phyloP scores from a whole-genome alignment of 1,284 basidiomycete genomes.

The Papiliotrema nemorosa region DNA sequence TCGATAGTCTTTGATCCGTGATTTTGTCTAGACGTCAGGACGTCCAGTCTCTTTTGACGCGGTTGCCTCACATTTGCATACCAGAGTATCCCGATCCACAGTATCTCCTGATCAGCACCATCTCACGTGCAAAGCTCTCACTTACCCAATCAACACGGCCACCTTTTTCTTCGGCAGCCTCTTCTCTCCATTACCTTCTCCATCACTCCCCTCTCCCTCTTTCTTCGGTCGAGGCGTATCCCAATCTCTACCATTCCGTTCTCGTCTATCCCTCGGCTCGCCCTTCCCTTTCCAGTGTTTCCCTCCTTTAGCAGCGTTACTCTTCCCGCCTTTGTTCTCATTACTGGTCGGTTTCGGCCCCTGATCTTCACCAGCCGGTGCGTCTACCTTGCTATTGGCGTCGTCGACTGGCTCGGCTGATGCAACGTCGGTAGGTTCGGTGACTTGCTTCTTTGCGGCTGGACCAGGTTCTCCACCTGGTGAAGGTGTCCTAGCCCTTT shows the following conservation, averaged over 20 bases:
- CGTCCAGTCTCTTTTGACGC: neutral
- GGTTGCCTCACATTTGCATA: conserved; percentile 81
- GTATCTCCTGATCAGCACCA: conserved; percentile 19
- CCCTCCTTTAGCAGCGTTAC: neutral
- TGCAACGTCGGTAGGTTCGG: neutral
- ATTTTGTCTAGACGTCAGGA: conserved; percentile 28
- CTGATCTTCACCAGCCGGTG: neutral
- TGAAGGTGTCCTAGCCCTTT: conserved; percentile 12
- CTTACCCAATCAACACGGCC: conserved; percentile 55
- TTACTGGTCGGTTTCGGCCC: neutral
- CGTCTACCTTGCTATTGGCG: too few relatives aligned
- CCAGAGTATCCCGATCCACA: conserved; percentile 69
- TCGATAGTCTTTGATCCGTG: conserved; percentile 74
- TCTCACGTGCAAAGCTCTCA: neutral
- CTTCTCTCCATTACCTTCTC: conserved; percentile 26
- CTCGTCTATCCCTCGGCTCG: conserved; percentile 4
- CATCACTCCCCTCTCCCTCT: conserved; percentile 8
- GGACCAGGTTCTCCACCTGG: neutral
- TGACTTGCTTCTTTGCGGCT: neutral
- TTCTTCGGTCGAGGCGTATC: neutral
- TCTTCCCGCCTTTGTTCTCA: neutral
- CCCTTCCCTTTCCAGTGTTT: conserved; percentile 8
- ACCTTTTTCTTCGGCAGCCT: conserved; percentile 56
- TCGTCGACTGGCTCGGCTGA: too few relatives aligned
- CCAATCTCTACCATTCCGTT: neutral